These are phyloP conservation scores for Fusarium chlamydosporum DNA, from an alignment of 2,329 filamentous ascomycete species.

Conservation along the genomic window DNA sequence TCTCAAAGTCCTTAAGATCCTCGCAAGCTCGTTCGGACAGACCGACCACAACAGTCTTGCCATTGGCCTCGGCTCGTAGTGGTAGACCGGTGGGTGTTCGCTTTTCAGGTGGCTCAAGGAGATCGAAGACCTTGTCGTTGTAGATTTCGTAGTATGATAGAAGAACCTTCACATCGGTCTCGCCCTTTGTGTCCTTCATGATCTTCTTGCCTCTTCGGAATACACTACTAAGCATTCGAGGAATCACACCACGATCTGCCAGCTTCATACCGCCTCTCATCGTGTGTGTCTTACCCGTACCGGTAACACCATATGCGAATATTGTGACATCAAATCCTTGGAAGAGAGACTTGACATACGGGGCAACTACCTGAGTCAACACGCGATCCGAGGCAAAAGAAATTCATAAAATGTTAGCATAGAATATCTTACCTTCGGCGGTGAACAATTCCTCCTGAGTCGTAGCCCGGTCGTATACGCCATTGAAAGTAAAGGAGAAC, in stretches of 20 bases:
- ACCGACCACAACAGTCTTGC: slow-evolving; percentile 89
- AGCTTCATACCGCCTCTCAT: slow-evolving; percentile 93
- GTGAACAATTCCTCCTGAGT: slow-evolving; percentile 92
- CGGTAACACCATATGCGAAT: slow-evolving; percentile 94
- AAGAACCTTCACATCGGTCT: slow-evolving; percentile 78
- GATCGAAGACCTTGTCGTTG: slow-evolving; percentile 93
- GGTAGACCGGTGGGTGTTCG: slow-evolving; percentile 84
- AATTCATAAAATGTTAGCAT: slow-evolving; percentile 18
- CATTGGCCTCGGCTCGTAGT: slow-evolving; percentile 86
- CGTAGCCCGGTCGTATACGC: slow-evolving; percentile 85
- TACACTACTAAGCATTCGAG: slow-evolving; percentile 84
- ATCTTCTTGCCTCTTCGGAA: slow-evolving; percentile 90
- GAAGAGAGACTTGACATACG: slow-evolving; percentile 92
- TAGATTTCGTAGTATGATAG: slow-evolving; percentile 98
- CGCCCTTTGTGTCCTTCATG: slow-evolving; percentile 79
- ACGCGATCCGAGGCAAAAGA: slow-evolving; percentile 32
- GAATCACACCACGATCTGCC: slow-evolving; percentile 89
- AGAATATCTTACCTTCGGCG: slow-evolving; percentile 76
- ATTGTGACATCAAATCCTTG: slow-evolving; percentile 89
- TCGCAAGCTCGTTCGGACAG: slow-evolving; percentile 85
- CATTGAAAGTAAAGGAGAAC: slow-evolving; percentile 95
- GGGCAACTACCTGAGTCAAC: slow-evolving; percentile 74
- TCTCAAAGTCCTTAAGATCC: slow-evolving; percentile 90
- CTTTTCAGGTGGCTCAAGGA: slow-evolving; percentile 90
- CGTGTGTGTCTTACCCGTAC: slow-evolving; percentile 94